A percentile compares a stretch with the other conserved stretches of the same genome.
Evolutionary conservation across 768 basidiomycete species (phyloP).

Genomic region (Rhodotorula toruloides): DNA sequence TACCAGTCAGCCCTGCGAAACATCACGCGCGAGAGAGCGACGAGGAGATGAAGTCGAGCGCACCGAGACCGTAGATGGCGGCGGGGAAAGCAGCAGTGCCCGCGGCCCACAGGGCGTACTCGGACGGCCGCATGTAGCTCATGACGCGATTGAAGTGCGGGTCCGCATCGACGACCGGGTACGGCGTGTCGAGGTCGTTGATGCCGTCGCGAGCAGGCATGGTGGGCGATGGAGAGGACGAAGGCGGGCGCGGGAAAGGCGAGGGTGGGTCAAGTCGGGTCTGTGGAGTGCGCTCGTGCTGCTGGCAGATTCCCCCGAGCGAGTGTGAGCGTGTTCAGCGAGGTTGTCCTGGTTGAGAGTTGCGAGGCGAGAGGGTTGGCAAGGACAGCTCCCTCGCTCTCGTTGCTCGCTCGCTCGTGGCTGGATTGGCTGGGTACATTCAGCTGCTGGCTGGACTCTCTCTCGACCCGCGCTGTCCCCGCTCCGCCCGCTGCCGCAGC

Average conservation of each 20-base stretch:
- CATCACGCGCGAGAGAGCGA: constrained; percentile 43
- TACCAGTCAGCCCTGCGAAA: background rate
- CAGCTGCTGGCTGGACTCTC: too few relatives aligned
- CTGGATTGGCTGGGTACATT: too few relatives aligned
- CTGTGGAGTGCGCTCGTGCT: too few relatives aligned
- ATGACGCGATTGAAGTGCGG: constrained; percentile 83
- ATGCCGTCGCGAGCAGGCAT: constrained; percentile 8
- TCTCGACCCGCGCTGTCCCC: too few relatives aligned
- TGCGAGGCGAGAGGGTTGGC: too few relatives aligned
- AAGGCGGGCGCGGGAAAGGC: background rate
- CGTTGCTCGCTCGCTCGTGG: too few relatives aligned
- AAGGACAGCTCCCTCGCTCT: too few relatives aligned
- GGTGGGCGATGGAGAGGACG: background rate
- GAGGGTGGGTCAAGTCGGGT: background rate
- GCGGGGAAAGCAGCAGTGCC: constrained; percentile 75
- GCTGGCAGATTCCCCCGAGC: too few relatives aligned
- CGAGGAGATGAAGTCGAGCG: constrained; percentile 45
- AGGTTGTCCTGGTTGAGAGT: too few relatives aligned
- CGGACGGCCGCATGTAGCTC: constrained; percentile 77
- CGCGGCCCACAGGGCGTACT: constrained; percentile 78
- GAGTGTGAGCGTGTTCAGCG: too few relatives aligned
- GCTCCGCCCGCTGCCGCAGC: too few relatives aligned
- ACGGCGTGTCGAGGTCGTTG: constrained; percentile 53
- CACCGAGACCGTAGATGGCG: constrained; percentile 77
- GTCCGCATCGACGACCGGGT: constrained; percentile 89